A percentile compares a stretch with the other conserved stretches of the same genome.
Evolutionary conservation across 1,139 yeast species (phyloP).

Genomic region (Waltiozyma solani): DNA sequence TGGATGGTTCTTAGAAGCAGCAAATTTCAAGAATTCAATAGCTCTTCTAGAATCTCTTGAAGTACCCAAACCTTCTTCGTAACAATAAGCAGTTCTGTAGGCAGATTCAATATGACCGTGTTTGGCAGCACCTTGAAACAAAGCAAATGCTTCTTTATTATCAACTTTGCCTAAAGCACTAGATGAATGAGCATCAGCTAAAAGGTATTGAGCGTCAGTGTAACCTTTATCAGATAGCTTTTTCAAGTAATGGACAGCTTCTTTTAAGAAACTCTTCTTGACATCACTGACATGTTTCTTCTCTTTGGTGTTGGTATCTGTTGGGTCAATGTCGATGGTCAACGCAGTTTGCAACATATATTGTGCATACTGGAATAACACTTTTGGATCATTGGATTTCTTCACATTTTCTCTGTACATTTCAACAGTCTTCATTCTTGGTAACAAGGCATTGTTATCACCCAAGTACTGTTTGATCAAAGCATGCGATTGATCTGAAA

Average conservation of each 20-base stretch:
- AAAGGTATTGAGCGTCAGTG: slow-evolving; percentile 81
- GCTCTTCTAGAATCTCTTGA: slow-evolving; percentile 84
- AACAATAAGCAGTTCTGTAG: slow-evolving; percentile 83
- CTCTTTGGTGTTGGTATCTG: slow-evolving; percentile 6
- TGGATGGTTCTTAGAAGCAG: slow-evolving; percentile 87
- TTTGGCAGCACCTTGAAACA: slow-evolving; percentile 86
- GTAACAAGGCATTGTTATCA: slow-evolving; percentile 42
- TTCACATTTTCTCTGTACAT: slow-evolving; percentile 80
- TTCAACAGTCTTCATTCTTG: slow-evolving; percentile 80
- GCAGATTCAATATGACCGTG: slow-evolving; percentile 90
- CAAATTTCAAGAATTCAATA: slow-evolving; percentile 72
- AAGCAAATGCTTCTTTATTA: slow-evolving; percentile 59
- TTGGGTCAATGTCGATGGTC: slow-evolving; percentile 29
- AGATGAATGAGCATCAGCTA: slow-evolving; percentile 81
- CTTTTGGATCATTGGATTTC: slow-evolving; percentile 75
- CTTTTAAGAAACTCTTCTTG: slow-evolving; percentile 48
- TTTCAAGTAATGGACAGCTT: slow-evolving; percentile 63
- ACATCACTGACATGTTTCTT: slow-evolving; percentile 1
- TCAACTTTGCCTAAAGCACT: slow-evolving; percentile 86
- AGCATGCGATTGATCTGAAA: slow-evolving; percentile 28
- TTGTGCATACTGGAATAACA: slow-evolving; percentile 85
- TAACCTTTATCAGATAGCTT: slow-evolving; percentile 74
- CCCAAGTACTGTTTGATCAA: slow-evolving; percentile 42
- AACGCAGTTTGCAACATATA: slow-evolving; percentile 83
- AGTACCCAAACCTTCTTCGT: slow-evolving; percentile 90